These are phyloP conservation scores for Phytophthora aleatoria DNA, from an alignment of 352 stramenopile species.

Conservation along the genomic window DNA sequence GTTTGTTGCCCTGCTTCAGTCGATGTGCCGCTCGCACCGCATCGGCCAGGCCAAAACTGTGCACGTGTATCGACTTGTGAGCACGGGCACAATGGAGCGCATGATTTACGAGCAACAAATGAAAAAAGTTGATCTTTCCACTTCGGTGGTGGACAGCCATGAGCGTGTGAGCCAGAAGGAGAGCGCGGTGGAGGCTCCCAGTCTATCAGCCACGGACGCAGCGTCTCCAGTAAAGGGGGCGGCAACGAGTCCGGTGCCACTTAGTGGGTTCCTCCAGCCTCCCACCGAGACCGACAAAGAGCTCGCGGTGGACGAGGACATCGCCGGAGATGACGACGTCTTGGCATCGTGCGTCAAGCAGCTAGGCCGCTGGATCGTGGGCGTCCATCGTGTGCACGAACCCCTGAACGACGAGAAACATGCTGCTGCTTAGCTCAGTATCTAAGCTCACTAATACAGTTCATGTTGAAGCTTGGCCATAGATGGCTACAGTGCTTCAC, in stretches of 20 bases:
- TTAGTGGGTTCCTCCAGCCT: slow-evolving; percentile 68
- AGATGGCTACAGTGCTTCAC: slow-evolving; percentile 10
- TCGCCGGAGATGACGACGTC: slow-evolving; percentile 58
- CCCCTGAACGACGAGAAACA: slow-evolving; percentile 29
- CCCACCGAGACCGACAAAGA: slow-evolving; percentile 37
- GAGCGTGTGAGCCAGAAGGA: slow-evolving; percentile 13
- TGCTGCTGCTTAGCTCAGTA: not conserved
- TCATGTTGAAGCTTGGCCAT: not conserved
- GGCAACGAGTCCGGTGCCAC: slow-evolving; percentile 24
- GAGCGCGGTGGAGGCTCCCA: not conserved
- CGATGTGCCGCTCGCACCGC: slow-evolving; percentile 92
- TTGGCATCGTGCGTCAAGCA: slow-evolving; percentile 64
- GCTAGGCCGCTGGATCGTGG: slow-evolving; percentile 62
- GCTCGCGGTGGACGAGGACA: slow-evolving; percentile 38
- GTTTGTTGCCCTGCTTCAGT: slow-evolving; percentile 43
- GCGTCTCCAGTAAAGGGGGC: slow-evolving; percentile 3
- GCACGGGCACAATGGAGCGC: slow-evolving; percentile 92
- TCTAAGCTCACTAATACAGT: not conserved
- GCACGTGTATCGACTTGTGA: slow-evolving; percentile 93
- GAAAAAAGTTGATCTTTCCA: slow-evolving; percentile 85
- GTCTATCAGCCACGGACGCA: not conserved
- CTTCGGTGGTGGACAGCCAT: slow-evolving; percentile 73
- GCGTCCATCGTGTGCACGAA: slow-evolving; percentile 51
- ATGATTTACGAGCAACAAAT: slow-evolving; percentile 93
- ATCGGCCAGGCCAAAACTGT: slow-evolving; percentile 91